Conservation (phyloP, 306 rosid species). For the Sophora flavescens region DNA sequence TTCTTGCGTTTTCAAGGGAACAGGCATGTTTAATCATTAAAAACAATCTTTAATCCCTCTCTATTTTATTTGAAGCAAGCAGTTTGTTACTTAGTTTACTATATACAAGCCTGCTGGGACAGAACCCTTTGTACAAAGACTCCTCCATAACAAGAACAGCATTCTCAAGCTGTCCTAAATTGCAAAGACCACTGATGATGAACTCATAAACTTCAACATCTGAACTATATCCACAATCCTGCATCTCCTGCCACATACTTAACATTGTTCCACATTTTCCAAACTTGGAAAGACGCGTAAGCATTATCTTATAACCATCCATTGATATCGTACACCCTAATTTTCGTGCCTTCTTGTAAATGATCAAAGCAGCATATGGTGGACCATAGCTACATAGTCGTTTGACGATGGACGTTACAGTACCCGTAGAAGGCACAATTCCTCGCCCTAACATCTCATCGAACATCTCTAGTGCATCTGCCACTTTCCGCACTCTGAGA, state of each 20-base stretch:
- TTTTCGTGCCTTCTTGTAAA: conserved; percentile 76
- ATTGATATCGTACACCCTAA: conserved; percentile 67
- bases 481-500: conserved; percentile 73
- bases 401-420: conserved; percentile 67
- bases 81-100: conserved; percentile 76
- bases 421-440: conserved; percentile 69
- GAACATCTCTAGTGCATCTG: conserved; percentile 81
- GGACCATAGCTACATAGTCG: conserved; percentile 89
- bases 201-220: conserved; percentile 83
- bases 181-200: conserved; percentile 78
- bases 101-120: conserved; percentile 74
- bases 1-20: conserved; percentile 60
- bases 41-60: conserved; percentile 75
- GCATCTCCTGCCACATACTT: conserved; percentile 86
- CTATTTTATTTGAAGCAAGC: conserved; percentile 65
- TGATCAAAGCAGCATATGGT: conserved; percentile 82
- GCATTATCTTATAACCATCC: conserved; percentile 78
- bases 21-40: conserved; percentile 79
- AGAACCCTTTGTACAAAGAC: conserved; percentile 74
- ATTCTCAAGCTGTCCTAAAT: conserved; percentile 82
- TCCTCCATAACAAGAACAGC: conserved; percentile 96
- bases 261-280: conserved; percentile 88
- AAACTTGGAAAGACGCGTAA: conserved; percentile 80
- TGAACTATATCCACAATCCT: conserved; percentile 73
- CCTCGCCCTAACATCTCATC: conserved; percentile 81